Evolutionary conservation across 495 filamentous ascomycete species (phyloP), one percentile per base, ranked within the genome.

Genomic region (Annulohypoxylon bovei): DNA sequence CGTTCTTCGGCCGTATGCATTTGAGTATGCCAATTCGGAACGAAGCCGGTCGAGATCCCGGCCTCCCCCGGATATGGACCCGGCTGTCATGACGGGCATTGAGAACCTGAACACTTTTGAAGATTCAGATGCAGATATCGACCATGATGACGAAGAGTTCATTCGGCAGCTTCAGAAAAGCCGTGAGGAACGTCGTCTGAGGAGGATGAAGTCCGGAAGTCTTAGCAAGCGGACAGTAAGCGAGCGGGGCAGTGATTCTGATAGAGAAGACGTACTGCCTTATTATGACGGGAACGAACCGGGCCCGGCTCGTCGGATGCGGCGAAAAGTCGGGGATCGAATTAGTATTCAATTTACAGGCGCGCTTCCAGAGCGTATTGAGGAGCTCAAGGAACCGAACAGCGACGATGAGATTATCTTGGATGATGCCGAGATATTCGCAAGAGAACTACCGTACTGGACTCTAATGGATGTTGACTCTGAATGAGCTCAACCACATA

Each of bases 161-260:
- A 76, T 25, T n/a, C 58, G 62, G 27, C 67, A 70, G 14, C 37
- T 77, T 6, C 72, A 65, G 42, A 74, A 76, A 54, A 72, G 69
- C 27, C 81, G 82, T 12, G 77, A 80, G 28, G 79, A 80, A 60
- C 79, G 78, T 46, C 71, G 81, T 46, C 75, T 77, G 53, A 77
- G 77, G 69, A 78, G 85, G 12, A 85, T 86, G 80, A 85, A 78
- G 28, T 83, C 81, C 9, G 83, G 83, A 59, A 85, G 81, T 71
- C 80, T 86, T 25, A 82, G 83, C 76, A 87, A 87, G 77, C 77
- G 85, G 23, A 85, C 83, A 27, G 77, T 86, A 46, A 82, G 78
- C 74, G 82, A 86, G 74, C 83, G 83, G 67, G 85, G 82, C 46
- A 84, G 81, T 64, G 85, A 85, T 68, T 83, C 83, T 5, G 85